Evolutionary conservation across 805 yeast species (phyloP), one percentile per base, ranked within the genome.

Genomic region (Kluyveromyces starmeri): DNA sequence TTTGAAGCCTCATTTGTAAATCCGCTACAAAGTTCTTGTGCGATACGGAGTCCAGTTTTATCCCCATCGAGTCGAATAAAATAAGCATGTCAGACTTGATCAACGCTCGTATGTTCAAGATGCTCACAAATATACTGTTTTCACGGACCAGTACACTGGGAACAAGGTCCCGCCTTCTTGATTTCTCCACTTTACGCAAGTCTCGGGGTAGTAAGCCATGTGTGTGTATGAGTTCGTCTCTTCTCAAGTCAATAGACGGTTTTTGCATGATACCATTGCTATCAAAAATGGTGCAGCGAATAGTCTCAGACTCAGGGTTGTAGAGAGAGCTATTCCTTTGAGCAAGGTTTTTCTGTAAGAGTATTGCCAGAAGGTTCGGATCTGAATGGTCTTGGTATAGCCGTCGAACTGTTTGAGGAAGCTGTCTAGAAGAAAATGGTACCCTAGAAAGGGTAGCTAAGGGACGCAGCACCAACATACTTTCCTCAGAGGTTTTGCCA

Each of bases 141-240:
- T 75, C 69, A 33, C 96, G 66, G 8, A 83, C 86, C 46, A 85
- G 73, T 35, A 86, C 73, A 32, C 82, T 74, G 0, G 96, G 96
- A 1, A 83, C 89, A 31, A 84, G 79, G 38, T 55, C 61, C 26
- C 47, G 75, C 55, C 43, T 73, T 58, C 48, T 48, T 1, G 80
- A 78, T 38, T 83, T 72, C 32, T 89, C 97, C 35, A 89, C 78
- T 51, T 88, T 89, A 14, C 98, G 65, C 45, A 89, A 63, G 56
- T 89, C 98, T 55, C 98, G 67, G 0, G 97, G 96, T 38, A 82
- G 73, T 17, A 89, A 58, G 9, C 83, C 84, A 53, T 88, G 83
- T 43, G 77, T 75, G 20, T 75, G 66, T 7, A 89, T 66, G 40
- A 89, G 71, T 35, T 76, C 78, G 34, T 81, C 69, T 50, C 84